phyloP scores from a whole-genome alignment of 805 yeast genomes.

The Metschnikowia rubicola region DNA sequence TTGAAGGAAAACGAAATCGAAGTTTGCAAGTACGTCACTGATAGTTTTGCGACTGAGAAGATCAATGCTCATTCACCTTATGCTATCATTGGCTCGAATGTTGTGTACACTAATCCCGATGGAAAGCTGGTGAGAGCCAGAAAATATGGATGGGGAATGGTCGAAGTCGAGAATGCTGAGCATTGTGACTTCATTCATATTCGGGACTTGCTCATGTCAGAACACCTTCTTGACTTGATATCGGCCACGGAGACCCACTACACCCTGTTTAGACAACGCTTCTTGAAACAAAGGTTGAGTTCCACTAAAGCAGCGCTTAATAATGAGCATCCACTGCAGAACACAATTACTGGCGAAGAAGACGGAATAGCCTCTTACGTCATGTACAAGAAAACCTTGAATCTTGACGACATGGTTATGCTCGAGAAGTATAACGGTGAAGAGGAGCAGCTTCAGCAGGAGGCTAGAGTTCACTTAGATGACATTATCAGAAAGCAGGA shows the following conservation, averaged over 20 bases:
- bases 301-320: slow-evolving; percentile 4
- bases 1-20: slow-evolving; percentile 50
- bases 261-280: slow-evolving; percentile 61
- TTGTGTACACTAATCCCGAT: slow-evolving; percentile 19
- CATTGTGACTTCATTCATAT: slow-evolving; percentile 76
- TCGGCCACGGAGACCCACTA: slow-evolving; percentile 74
- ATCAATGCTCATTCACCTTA: slow-evolving; percentile 56
- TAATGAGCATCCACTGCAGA: slow-evolving; percentile 4
- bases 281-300: slow-evolving; percentile 47
- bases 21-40: slow-evolving; percentile 30
- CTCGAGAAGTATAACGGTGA: slow-evolving; percentile 20
- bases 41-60: slow-evolving; percentile 26
- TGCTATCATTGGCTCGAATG: slow-evolving; percentile 66
- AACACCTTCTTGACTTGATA: slow-evolving; percentile 75
- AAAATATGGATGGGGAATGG: slow-evolving; percentile 77
- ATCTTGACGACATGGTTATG: slow-evolving; percentile 14
- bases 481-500: slow-evolving; percentile 49
- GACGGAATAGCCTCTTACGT: slow-evolving; percentile 20
- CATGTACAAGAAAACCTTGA: slow-evolving; percentile 14
- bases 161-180: slow-evolving; percentile 72
- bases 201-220: slow-evolving; percentile 60
- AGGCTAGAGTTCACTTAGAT: slow-evolving; percentile 16
- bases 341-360: slow-evolving; percentile 8
- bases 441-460: slow-evolving; percentile 26
- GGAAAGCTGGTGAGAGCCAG: slow-evolving; percentile 52